phyloP scores from a whole-genome alignment of 306 rosid genomes.

The Prunus mira region DNA sequence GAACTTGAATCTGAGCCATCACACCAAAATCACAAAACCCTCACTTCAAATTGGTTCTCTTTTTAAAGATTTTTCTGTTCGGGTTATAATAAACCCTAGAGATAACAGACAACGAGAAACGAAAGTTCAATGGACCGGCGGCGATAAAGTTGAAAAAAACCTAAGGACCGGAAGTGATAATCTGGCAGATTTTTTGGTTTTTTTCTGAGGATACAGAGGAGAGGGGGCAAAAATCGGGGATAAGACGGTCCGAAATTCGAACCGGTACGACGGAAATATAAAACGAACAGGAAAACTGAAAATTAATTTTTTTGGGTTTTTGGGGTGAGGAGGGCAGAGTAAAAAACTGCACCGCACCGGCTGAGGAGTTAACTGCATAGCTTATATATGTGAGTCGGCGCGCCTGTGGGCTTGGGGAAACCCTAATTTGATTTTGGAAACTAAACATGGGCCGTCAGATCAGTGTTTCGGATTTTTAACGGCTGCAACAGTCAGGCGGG shows the following conservation, averaged over 20 bases:
- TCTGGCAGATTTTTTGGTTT: neutral
- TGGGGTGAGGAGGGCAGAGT: slow-evolving; percentile 57
- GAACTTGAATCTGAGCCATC: slow-evolving; percentile 80
- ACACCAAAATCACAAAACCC: slow-evolving; percentile 12
- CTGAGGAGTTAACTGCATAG: slow-evolving; percentile 6
- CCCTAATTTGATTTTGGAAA: slow-evolving; percentile 37
- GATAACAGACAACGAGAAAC: neutral
- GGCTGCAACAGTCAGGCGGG: slow-evolving; percentile 2
- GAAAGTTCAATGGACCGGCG: neutral
- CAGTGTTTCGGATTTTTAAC: neutral
- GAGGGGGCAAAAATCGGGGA: slow-evolving; percentile 1
- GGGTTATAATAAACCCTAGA: neutral
- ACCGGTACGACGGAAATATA: neutral
- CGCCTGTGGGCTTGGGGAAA: slow-evolving; percentile 2
- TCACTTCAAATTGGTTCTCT: neutral
- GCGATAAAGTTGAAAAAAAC: neutral
- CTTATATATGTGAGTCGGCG: slow-evolving; percentile 26
- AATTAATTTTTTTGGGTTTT: slow-evolving; percentile 23
- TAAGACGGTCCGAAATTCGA: slow-evolving; percentile 12
- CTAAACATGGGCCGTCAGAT: slow-evolving; percentile 26
- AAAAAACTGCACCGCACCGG: slow-evolving; percentile 56
- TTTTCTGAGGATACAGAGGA: neutral
- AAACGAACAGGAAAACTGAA: neutral
- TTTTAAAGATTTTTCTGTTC: neutral
- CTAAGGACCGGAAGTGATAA: slow-evolving; percentile 5